These are phyloP conservation scores for Erythrophleum fordii DNA, from an alignment of 306 rosid genomes.

Conservation along the genomic window DNA sequence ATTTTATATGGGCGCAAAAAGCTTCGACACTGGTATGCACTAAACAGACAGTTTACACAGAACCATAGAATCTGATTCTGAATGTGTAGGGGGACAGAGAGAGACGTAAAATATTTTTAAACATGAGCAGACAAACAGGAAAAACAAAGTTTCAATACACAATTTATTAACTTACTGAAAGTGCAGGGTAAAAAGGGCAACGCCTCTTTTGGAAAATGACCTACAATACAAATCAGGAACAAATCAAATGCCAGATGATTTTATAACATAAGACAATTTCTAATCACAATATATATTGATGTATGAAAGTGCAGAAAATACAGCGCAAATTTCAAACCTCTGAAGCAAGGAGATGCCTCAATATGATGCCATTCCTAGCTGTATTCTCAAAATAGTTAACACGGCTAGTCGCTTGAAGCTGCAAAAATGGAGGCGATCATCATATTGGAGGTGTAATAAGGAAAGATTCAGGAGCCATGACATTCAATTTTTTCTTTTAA, in stretches of 20 bases:
- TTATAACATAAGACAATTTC: constrained; percentile 14
- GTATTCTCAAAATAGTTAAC: constrained; percentile 42
- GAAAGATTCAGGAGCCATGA: not conserved
- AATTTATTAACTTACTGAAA: constrained; percentile 60
- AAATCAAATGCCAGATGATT: constrained; percentile 29
- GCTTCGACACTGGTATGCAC: not conserved
- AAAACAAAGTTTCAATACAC: constrained; percentile 14
- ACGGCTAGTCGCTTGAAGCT: constrained; percentile 54
- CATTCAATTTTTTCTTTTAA: constrained; percentile 14
- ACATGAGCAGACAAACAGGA: constrained; percentile 25
- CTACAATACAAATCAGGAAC: constrained; percentile 51
- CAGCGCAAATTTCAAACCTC: constrained; percentile 51
- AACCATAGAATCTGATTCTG: not conserved
- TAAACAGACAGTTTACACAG: constrained; percentile 20
- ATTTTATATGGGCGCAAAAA: too few relatives aligned
- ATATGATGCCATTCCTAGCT: constrained; percentile 53
- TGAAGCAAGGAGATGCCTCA: constrained; percentile 57
- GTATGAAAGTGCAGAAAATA: not conserved
- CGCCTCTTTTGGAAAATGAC: constrained; percentile 43
- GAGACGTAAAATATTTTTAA: not conserved
- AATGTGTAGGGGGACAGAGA: constrained; percentile 17
- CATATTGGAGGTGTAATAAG: constrained; percentile 6
- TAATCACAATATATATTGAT: not conserved
- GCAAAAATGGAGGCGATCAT: constrained; percentile 40
- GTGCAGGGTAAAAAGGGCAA: constrained; percentile 44